A percentile compares a stretch with the other conserved stretches of the same genome.
Evolutionary conservation across 352 stramenopile genomes (phyloP).

Genomic region (Elongisporangium undulatum): DNA sequence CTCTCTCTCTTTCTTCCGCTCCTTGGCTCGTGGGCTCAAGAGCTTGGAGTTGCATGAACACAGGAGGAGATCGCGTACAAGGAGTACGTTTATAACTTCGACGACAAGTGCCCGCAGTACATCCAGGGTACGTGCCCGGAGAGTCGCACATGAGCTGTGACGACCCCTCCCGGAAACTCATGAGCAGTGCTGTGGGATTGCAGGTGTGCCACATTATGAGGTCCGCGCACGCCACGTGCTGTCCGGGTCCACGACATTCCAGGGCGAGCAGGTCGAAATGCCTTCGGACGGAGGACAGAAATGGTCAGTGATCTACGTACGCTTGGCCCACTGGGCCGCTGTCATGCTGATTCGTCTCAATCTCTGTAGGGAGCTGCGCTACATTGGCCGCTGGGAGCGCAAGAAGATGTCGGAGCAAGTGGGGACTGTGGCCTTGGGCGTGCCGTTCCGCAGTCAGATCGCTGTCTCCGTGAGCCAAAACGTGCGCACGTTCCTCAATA

Average conservation of each 20-base stretch:
- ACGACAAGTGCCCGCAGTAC: slow-evolving; percentile 84
- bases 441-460: slow-evolving; percentile 81
- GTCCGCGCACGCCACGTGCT: slow-evolving; percentile 79
- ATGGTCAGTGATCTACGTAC: slow-evolving; percentile 30
- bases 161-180: background rate
- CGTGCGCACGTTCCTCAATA: slow-evolving; percentile 64
- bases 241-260: slow-evolving; percentile 75
- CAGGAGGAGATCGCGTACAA: slow-evolving; percentile 87
- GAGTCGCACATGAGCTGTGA: background rate
- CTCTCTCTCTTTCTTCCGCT: background rate
- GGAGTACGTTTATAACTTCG: slow-evolving; percentile 88
- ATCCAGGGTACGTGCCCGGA: slow-evolving; percentile 43
- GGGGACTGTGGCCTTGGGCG: slow-evolving; percentile 44
- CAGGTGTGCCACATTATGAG: slow-evolving; percentile 79
- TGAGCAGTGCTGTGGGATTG: background rate
- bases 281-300: slow-evolving; percentile 74
- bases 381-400: slow-evolving; percentile 82
- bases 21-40: background rate
- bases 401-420: slow-evolving; percentile 86
- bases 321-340: background rate
- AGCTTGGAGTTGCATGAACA: background rate
- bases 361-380: slow-evolving; percentile 59
- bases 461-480: slow-evolving; percentile 82
- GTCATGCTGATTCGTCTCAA: slow-evolving; percentile 4
- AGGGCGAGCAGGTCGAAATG: slow-evolving; percentile 73